Evolutionary conservation across 495 filamentous ascomycete species (phyloP).

Genomic region (Jackrogersella minutella): DNA sequence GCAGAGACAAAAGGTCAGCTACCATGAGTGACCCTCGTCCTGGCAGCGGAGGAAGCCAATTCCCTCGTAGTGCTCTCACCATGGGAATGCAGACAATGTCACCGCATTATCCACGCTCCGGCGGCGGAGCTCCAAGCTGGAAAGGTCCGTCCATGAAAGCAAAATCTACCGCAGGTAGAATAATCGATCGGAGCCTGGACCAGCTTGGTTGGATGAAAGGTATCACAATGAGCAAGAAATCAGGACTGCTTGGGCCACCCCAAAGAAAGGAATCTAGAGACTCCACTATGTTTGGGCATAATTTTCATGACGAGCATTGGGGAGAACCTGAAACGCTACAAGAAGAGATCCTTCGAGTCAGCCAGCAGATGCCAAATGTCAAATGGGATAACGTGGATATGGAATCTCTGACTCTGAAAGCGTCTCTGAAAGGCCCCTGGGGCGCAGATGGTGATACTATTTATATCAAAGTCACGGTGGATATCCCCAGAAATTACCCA

Average conservation of each 20-base stretch:
- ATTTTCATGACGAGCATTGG: conserved; percentile 64
- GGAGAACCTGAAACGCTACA: conserved; percentile 80
- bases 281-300: conserved; percentile 54
- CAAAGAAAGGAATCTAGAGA: conserved; percentile 51
- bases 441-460: conserved; percentile 71
- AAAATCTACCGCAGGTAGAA: conserved; percentile 61
- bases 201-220: conserved; percentile 94
- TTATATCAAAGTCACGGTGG: conserved; percentile 80
- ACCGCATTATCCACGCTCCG: conserved; percentile 49
- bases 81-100: conserved; percentile 52
- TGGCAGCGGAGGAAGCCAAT: conserved; percentile 47
- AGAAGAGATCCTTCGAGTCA: conserved; percentile 87
- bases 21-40: conserved; percentile 62
- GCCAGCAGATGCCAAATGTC: conserved; percentile 82
- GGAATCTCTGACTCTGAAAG: conserved; percentile 70
- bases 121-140: conserved; percentile 48
- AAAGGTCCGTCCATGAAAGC: conserved; percentile 70
- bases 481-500: conserved; percentile 83
- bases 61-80: conserved; percentile 54
- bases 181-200: conserved; percentile 64
- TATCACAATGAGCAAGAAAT: conserved; percentile 78
- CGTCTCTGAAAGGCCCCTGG: conserved; percentile 90
- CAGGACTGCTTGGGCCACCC: conserved; percentile 46
- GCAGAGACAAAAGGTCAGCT: conserved; percentile 51
- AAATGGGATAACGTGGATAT: conserved; percentile 87